A percentile compares a stretch with the other conserved stretches of the same genome.
phyloP scores from a whole-genome alignment of 2,329 filamentous ascomycete genomes.

The Periconia macrospinosa region DNA sequence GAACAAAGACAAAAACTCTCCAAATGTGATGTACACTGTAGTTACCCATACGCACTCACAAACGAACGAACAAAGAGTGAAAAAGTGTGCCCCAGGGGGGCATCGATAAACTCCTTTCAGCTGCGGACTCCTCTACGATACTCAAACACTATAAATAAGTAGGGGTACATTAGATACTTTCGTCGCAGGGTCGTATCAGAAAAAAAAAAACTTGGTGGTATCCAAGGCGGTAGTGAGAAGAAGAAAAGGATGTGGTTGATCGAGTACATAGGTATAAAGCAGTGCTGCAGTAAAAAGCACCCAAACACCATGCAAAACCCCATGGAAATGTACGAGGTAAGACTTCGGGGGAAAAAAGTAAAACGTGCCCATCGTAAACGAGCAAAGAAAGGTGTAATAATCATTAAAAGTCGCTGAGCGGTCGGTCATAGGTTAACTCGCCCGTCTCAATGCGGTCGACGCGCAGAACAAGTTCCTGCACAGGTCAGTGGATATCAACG shows the following conservation, averaged over 20 bases:
- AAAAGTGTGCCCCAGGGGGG: not conserved
- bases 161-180: slow-evolving; percentile 11
- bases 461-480: slow-evolving; percentile 45
- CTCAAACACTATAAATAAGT: slow-evolving; percentile 22
- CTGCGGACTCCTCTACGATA: not conserved
- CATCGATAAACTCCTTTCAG: not conserved
- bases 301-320: slow-evolving; percentile 5
- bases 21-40: too few species aligned
- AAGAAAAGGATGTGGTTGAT: not conserved
- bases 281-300: not conserved
- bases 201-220: not conserved
- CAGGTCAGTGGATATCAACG: slow-evolving; percentile 13
- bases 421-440: slow-evolving; percentile 39
- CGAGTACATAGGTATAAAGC: not conserved
- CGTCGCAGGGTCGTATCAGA: slow-evolving; percentile 6
- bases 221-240: not conserved
- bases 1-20: too few species aligned
- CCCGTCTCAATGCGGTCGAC: slow-evolving; percentile 46
- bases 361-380: not conserved
- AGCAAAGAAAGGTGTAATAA: not conserved
- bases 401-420: slow-evolving; percentile 33
- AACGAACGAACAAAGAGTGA: not conserved
- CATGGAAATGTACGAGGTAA: not conserved
- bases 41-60: too few species aligned
- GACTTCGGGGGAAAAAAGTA: not conserved